phyloP scores from a whole-genome alignment of 164 flowering plant species.

The Magnolia officinalis region DNA sequence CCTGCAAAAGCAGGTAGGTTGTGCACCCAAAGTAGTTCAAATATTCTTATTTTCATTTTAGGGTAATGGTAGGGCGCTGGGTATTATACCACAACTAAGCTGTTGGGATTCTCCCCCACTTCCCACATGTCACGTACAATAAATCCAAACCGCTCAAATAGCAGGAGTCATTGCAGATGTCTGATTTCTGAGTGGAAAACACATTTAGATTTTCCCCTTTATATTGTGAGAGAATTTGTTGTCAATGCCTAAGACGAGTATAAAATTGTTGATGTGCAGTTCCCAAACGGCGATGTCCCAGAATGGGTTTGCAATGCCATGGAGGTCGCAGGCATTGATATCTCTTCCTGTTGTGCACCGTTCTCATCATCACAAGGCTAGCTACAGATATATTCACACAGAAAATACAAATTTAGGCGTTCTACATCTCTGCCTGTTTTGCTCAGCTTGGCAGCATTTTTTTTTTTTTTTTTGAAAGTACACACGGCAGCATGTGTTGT shows the following conservation, averaged over 20 bases:
- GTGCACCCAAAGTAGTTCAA: neutral
- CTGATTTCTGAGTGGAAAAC: too few species aligned
- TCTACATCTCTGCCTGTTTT: neutral
- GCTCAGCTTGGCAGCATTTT: neutral
- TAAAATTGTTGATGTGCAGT: constrained; percentile 42
- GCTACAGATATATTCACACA: constrained; percentile 4
- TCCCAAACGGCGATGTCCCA: constrained; percentile 85
- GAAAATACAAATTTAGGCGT: constrained; percentile 3
- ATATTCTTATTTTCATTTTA: neutral
- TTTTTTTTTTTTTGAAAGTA: neutral
- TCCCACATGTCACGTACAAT: too few species aligned
- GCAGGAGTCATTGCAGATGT: too few species aligned
- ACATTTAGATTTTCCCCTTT: neutral
- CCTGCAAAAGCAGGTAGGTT: constrained; percentile 70
- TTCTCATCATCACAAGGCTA: constrained; percentile 23
- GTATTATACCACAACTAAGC: too few species aligned
- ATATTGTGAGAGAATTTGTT: neutral
- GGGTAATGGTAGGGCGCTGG: neutral
- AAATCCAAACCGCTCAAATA: too few species aligned
- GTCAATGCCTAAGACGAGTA: neutral
- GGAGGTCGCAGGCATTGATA: constrained; percentile 92
- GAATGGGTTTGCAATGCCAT: constrained; percentile 97
- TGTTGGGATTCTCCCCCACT: too few species aligned
- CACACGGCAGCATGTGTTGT: neutral
- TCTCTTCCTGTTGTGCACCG: constrained; percentile 68